Conservation (phyloP, 2,329 filamentous ascomycete genomes). For the Talaromyces sp. region DNA sequence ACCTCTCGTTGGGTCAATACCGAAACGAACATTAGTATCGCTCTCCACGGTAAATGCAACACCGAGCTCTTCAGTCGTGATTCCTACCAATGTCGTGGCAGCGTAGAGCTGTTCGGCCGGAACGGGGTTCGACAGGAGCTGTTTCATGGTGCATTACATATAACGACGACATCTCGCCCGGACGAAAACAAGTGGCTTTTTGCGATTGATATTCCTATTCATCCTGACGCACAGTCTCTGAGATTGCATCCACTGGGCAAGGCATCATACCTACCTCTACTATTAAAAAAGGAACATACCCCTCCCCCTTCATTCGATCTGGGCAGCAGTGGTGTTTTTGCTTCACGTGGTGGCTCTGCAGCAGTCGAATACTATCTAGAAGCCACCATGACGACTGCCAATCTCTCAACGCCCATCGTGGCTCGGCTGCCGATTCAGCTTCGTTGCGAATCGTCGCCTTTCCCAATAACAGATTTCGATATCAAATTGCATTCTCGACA, state of each 20-base stretch:
- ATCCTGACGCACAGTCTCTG: neutral
- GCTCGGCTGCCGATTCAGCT: neutral
- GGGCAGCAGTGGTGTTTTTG: neutral
- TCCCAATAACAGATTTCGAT: neutral
- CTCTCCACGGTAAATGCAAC: neutral
- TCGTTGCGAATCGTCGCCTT: neutral
- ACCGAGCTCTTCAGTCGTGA: neutral
- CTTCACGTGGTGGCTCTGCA: neutral
- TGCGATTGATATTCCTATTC: neutral
- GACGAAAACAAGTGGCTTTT: neutral
- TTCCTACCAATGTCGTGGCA: neutral
- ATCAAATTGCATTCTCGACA: neutral
- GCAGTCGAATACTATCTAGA: neutral
- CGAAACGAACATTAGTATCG: neutral
- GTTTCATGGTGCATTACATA: neutral
- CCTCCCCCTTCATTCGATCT: neutral
- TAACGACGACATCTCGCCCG: neutral
- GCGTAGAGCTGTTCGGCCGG: neutral
- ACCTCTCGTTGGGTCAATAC: neutral
- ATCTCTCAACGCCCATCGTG: neutral
- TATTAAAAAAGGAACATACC: neutral
- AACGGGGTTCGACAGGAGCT: neutral
- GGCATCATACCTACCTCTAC: neutral
- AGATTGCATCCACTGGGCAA: neutral
- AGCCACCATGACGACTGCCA: neutral